Conservation (phyloP, 2,329 filamentous ascomycete genomes). For the Fusarium secorum region DNA sequence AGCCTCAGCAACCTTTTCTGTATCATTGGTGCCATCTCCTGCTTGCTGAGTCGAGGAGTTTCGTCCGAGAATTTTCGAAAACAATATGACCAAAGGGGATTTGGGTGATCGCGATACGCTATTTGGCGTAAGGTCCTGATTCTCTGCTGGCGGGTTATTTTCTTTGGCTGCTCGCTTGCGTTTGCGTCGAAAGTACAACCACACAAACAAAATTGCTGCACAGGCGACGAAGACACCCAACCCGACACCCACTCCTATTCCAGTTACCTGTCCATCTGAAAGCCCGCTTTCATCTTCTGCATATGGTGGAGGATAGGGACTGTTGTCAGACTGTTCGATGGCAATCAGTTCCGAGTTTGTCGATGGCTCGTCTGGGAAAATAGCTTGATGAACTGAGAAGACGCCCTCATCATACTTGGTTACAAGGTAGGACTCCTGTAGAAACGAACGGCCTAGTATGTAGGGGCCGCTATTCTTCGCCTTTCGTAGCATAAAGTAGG, state of each 20-base stretch:
- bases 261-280: conserved; percentile 53
- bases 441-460: conserved; percentile 71
- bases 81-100: conserved; percentile 40
- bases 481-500: conserved; percentile 73
- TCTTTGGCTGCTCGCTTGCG: conserved; percentile 41
- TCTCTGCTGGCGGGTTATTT: conserved; percentile 39
- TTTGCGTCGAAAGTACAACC: conserved; percentile 47
- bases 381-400: conserved; percentile 65
- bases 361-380: conserved; percentile 55
- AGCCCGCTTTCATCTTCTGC: conserved; percentile 41
- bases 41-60: conserved; percentile 44
- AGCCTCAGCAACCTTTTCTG: conserved; percentile 45
- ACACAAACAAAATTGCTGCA: conserved; percentile 42
- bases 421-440: conserved; percentile 72
- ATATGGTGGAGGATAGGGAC: conserved; percentile 54
- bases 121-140: conserved; percentile 49
- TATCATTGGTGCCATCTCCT: conserved; percentile 30
- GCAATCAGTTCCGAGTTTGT: conserved; percentile 51
- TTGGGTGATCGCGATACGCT: conserved; percentile 41
- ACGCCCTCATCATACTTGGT: conserved; percentile 62
- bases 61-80: conserved; percentile 53
- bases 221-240: conserved; percentile 48
- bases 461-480: conserved; percentile 61
- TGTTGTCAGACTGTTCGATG: conserved; percentile 55
- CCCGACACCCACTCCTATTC: conserved; percentile 57